Evolutionary conservation across 352 stramenopile genomes (phyloP).

Genomic region (Phytophthora pistaciae): DNA sequence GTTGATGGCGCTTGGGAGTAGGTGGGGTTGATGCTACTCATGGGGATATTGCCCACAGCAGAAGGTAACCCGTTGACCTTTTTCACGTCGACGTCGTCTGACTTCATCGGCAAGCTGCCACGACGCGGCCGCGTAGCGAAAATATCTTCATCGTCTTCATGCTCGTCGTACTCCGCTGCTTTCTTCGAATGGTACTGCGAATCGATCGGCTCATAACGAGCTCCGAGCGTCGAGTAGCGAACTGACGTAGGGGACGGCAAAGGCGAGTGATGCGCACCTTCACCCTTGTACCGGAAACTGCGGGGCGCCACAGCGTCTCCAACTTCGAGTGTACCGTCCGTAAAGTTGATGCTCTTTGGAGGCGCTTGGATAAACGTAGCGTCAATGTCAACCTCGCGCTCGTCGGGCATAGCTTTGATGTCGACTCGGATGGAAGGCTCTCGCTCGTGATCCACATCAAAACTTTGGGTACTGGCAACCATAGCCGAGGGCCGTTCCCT

Average conservation of each 20-base stretch:
- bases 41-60: constrained; percentile 33
- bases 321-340: constrained; percentile 60
- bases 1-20: constrained; percentile 30
- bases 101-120: constrained; percentile 49
- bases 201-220: constrained; percentile 71
- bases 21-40: constrained; percentile 44
- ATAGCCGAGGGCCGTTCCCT: constrained; percentile 21
- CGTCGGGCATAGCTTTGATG: constrained; percentile 65
- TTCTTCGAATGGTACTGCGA: constrained; percentile 82
- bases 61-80: constrained; percentile 15
- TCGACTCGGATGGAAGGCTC: constrained; percentile 48
- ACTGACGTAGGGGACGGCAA: constrained; percentile 51
- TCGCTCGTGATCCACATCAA: constrained; percentile 69
- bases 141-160: constrained; percentile 44
- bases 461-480: constrained; percentile 42
- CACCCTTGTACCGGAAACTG: constrained; percentile 78
- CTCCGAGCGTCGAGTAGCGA: constrained; percentile 66
- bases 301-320: constrained; percentile 54
- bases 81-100: constrained; percentile 24
- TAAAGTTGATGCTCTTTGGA: constrained; percentile 79
- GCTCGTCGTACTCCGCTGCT: constrained; percentile 72
- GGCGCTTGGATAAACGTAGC: constrained; percentile 41
- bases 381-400: constrained; percentile 50
- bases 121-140: constrained; percentile 37
- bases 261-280: constrained; percentile 42